Conservation (phyloP, 2,329 filamentous ascomycete species). For the Coniochaeta hoffmannii region DNA sequence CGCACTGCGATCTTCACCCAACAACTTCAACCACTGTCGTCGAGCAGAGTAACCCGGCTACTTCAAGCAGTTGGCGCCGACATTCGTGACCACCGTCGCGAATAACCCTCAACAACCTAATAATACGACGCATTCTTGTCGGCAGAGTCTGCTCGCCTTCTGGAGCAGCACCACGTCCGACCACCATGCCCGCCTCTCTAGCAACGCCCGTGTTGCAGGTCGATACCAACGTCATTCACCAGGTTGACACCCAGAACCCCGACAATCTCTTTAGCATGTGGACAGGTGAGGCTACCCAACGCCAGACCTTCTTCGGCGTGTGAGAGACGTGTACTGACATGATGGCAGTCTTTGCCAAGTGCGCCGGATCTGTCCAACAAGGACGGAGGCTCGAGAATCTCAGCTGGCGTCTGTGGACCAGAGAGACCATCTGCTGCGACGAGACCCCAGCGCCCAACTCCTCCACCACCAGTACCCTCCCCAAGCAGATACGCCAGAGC, state of each 20-base stretch:
- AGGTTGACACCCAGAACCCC: constrained; percentile 87
- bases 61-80: not conserved
- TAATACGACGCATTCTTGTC: constrained; percentile 13
- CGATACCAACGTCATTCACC: constrained; percentile 85
- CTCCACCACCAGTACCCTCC: constrained; percentile 35
- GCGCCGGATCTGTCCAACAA: constrained; percentile 88
- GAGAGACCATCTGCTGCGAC: constrained; percentile 85
- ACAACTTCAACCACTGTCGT: no score
- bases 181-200: constrained; percentile 79
- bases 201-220: constrained; percentile 84
- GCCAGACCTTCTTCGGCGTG: not conserved
- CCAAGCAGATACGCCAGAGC: constrained; percentile 37
- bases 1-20: not conserved
- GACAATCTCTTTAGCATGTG: constrained; percentile 96
- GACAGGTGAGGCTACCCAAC: constrained; percentile 59
- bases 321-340: constrained; percentile 21
- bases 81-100: constrained; percentile 12
- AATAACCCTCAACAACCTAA: constrained; percentile 10
- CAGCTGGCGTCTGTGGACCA: constrained; percentile 91
- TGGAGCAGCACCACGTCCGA: constrained; percentile 27
- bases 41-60: not conserved
- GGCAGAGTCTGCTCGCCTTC: constrained; percentile 22
- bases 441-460: constrained; percentile 35
- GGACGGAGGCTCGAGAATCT: constrained; percentile 90
- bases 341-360: constrained; percentile 77